Base-by-base conservation (phyloP, 1,139 yeast species). In the Hyphopichia buzzinii region DNA sequence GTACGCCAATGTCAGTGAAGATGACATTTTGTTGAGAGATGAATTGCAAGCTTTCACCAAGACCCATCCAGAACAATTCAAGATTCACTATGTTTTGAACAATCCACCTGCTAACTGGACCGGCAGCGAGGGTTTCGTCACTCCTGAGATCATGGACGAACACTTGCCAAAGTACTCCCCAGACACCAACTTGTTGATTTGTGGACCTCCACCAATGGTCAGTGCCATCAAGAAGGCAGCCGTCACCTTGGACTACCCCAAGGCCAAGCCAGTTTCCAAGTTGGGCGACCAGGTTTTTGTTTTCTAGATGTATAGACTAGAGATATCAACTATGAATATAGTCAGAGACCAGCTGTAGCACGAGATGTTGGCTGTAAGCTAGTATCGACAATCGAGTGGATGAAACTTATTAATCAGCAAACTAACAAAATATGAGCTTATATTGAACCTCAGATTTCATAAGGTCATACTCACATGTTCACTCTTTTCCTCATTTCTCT, bases 231-330 rank as follows among this genome's bases (percentile, higher is more conserved):
- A 89, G 72, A 89, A 84, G 71, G 86, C 85, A 36, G 89, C 95
- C 26, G 75, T 74, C 35, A 67, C 72, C 16, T 74, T 90, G 49
- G 97, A 97, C 15, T 94, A 67, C 64, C 77, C 77, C 37, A 89
- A 88, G 76, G 90, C 97, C 40, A 84, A 81, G 64, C 94, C 96
- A 4, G 89, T 90, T 26, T 84, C 95, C 36, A 89, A 89, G 68
- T 76, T 87, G 55, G 95, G 89, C 39, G 97, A 94, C 65, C 95
- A 89, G 66, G 86, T 90, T 24, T 92, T 92, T 66, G 84, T 84
- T 22, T 89, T 89, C 55, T 89, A 74, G 57, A 19, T n/a, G n/a
- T n/a, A n/a, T n/a, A n/a, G n/a, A n/a, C n/a, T n/a, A n/a, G n/a
- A n/a, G n/a, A n/a, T n/a, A n/a, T n/a, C n/a, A n/a, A n/a, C n/a